Base-by-base conservation (phyloP, 2,329 filamentous ascomycete genomes). In the Kalaharituber pfeilii region DNA sequence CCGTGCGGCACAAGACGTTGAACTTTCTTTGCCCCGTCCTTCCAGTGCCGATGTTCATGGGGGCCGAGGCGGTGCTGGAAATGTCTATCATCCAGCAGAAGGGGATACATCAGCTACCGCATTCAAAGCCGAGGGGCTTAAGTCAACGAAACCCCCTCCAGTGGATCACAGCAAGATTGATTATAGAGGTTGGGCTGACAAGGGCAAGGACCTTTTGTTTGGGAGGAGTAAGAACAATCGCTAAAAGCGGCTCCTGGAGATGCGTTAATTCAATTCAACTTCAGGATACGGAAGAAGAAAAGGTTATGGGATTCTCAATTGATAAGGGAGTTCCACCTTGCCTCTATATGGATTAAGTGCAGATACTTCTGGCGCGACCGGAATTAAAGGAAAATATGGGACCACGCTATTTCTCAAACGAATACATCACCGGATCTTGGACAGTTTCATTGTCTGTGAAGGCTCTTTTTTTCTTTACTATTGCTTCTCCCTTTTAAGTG, bases 1-100 rank as follows among this genome's bases (percentile, higher is more conserved):
- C 30, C 82, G 88, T 59, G 74, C 79, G 53, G 80, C 80, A 42
- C 89, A 96, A 69, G 88, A 95, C 64, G 85, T 95, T 57, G 79
- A 81, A 56, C 77, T 79, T 49, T 11, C 77, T 57, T 67, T 72
- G 45, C 75, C 78, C 58, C 75, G 78, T 54, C 67, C 72, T 44
- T 78, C 78, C 64, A 69, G 70, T n/a, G 75, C 74, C 42, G 74
- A 74, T 26, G 75, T 77, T 55, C 80, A 86, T 66, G 75, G 79
- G 63, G 84, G 84, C 39, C 80, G 84, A 36, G 84, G 84, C 33
- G 84, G 84, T 53, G 81, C 81, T 20, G 84, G 82, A 59, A 89
- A 88, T 67, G 69, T 84, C 50, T 75, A 76, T 69, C 73, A 72
- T 61, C 69, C 71, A 49, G 68, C 67, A 53, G 66, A 66, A 52